These are phyloP conservation scores for Plenodomus tracheiphilus DNA, from an alignment of 2,329 filamentous ascomycete genomes.

Conservation along the genomic window DNA sequence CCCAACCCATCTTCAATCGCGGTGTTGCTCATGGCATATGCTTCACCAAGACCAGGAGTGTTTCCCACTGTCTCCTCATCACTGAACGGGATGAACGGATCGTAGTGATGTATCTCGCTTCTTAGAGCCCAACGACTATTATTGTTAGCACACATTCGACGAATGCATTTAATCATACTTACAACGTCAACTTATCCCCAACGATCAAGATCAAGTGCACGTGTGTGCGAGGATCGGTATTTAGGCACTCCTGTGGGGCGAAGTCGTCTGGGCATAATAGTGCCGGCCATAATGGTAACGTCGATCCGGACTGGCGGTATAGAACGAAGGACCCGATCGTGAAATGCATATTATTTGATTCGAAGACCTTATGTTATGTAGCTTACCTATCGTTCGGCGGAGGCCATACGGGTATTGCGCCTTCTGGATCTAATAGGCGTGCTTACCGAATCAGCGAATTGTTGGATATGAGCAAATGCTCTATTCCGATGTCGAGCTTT, in stretches of 20 bases:
- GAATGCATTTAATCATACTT: neutral
- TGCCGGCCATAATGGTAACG: slow-evolving; percentile 18
- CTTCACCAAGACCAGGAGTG: slow-evolving; percentile 13
- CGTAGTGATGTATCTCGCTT: slow-evolving; percentile 15
- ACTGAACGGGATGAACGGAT: slow-evolving; percentile 8
- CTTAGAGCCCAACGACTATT: slow-evolving; percentile 24
- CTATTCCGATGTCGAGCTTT: no score
- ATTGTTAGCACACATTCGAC: slow-evolving; percentile 1
- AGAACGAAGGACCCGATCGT: slow-evolving; percentile 14
- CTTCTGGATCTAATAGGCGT: no score
- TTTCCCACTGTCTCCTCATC: neutral
- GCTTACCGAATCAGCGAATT: no score
- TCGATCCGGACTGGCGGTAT: slow-evolving; percentile 5
- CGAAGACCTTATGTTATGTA: no score
- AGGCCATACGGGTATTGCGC: no score
- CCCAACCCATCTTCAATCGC: slow-evolving; percentile 1
- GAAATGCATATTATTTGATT: neutral
- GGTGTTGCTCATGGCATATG: slow-evolving; percentile 8
- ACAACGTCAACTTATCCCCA: slow-evolving; percentile 14
- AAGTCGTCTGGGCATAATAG: slow-evolving; percentile 25
- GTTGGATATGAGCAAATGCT: no score
- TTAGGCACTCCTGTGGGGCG: slow-evolving; percentile 8
- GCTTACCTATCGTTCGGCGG: no score
- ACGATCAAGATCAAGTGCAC: slow-evolving; percentile 19
- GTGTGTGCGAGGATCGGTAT: slow-evolving; percentile 13